Base-by-base conservation (phyloP, 192 early-diverging fungal genomes). In the Chytriomyces hyalinus region DNA sequence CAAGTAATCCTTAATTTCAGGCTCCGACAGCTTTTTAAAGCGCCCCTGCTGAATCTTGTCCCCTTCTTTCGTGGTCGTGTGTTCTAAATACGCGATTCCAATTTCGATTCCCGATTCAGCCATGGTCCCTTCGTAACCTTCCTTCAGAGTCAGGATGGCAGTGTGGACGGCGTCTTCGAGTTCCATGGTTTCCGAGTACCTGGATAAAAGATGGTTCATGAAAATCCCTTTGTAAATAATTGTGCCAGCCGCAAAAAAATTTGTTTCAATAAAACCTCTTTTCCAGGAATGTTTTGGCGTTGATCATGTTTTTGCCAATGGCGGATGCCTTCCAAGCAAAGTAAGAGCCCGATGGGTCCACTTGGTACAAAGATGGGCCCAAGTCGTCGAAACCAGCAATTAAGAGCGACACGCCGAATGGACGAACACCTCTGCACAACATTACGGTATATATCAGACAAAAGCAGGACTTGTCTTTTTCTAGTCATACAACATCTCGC, bases 301-400 rank as follows among this genome's bases (percentile, higher is more conserved):
- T 99, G 73, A 97, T 85, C 97, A 98, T 98, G 85, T 98, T 98
- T 83, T 99, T 99, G 64, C 98, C 98, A 63, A 98, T 98, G 1
- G 97, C 96, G 28, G 93, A 95, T 13, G 97, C 98, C 85, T 98
- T 98, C 98, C 98, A 99, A 22, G 95, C 93, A 85, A 92, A 99
- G 87, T 96, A 99, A 45, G 95, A 95, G 50, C 98, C 98, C 65
- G 97, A 97, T 4, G 98, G 98, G 83, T 99, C 98, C 6, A 99
- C 96, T 84, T 99, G 98, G 87, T 99, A 99, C 61, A 99, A 89
- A 22, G 91, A 88, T 22, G 94, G 94, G 11, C 96, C 96, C 49
- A 82, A 85, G 48, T 96, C 94, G 80, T 99, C 98, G 61, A 92
- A 95, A 66, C 98, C 98, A 64, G 94, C 94, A 81, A 99, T 88